These are phyloP conservation scores for Cryptococcus jaspeensis DNA, from an alignment of 1,284 basidiomycete genomes.

Conservation along the genomic window DNA sequence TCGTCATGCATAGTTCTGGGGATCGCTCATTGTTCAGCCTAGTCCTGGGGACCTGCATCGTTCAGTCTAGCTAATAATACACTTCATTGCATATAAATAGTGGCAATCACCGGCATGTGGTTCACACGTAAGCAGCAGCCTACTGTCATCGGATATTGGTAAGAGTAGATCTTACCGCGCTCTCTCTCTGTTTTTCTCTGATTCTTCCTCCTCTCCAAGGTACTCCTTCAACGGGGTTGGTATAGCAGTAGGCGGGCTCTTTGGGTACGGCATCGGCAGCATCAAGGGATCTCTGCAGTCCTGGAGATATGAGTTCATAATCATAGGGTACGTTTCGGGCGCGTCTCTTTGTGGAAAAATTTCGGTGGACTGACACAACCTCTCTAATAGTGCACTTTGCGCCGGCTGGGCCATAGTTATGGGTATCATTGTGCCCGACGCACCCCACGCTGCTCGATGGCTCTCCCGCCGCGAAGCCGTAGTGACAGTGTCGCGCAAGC, in stretches of 20 bases:
- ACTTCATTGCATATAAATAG: not conserved
- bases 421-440: slow-evolving; percentile 38
- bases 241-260: slow-evolving; percentile 33
- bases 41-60: too few species aligned
- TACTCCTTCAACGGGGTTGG: slow-evolving; percentile 39
- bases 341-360: not conserved
- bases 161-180: too few species aligned
- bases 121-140: slow-evolving; percentile 45
- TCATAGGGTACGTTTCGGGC: slow-evolving; percentile 28
- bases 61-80: too few species aligned
- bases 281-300: slow-evolving; percentile 36
- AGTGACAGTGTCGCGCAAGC: slow-evolving; percentile 47
- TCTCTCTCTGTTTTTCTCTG: too few species aligned
- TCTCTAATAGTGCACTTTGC: slow-evolving; percentile 24
- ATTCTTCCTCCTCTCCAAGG: too few species aligned
- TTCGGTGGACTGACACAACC: not conserved
- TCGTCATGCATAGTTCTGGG: not conserved
- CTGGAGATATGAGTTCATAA: slow-evolving; percentile 49
- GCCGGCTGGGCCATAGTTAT: slow-evolving; percentile 37
- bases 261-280: slow-evolving; percentile 42
- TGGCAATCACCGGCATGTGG: slow-evolving; percentile 37
- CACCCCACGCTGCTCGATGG: slow-evolving; percentile 32
- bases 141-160: slow-evolving; percentile 38
- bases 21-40: too few species aligned
- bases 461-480: slow-evolving; percentile 46